Evolutionary conservation across 495 filamentous ascomycete species (phyloP).

Genomic region (Oleoguttula mirabilis): DNA sequence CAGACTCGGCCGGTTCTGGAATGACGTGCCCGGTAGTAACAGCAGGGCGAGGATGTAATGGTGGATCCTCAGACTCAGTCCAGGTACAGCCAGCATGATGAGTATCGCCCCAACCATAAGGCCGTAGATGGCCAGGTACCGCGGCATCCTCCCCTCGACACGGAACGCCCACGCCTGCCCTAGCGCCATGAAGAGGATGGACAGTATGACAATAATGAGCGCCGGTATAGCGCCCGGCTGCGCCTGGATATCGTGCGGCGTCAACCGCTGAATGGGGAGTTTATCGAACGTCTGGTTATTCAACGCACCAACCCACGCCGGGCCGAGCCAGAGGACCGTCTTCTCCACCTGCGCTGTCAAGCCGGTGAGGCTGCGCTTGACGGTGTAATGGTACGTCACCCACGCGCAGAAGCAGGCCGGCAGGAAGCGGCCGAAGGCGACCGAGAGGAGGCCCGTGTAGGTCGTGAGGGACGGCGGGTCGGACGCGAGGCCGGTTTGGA

Average conservation of each 20-base stretch:
- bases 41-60: constrained; percentile 86
- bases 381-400: constrained; percentile 32
- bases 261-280: constrained; percentile 34
- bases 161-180: constrained; percentile 34
- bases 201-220: constrained; percentile 29
- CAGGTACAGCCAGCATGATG: constrained; percentile 54
- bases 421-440: constrained; percentile 32
- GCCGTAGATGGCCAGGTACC: constrained; percentile 46
- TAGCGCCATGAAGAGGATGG: constrained; percentile 31
- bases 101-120: constrained; percentile 34
- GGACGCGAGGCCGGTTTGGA: constrained; percentile 33
- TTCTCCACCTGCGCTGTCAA: constrained; percentile 35
- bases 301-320: constrained; percentile 32
- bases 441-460: constrained; percentile 34
- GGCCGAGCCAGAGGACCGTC: constrained; percentile 34
- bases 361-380: constrained; percentile 31
- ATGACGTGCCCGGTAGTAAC: constrained; percentile 65
- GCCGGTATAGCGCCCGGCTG: constrained; percentile 34
- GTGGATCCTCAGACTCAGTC: constrained; percentile 81
- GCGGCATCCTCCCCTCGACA: constrained; percentile 32
- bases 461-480: constrained; percentile 30
- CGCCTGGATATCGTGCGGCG: constrained; percentile 31
- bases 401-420: constrained; percentile 32
- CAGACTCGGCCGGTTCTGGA: constrained; percentile 67
- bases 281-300: constrained; percentile 38